Evolutionary conservation across 2,329 filamentous ascomycete species (phyloP), one percentile per base, ranked within the genome.

Genomic region (Nigrospora oryzae): DNA sequence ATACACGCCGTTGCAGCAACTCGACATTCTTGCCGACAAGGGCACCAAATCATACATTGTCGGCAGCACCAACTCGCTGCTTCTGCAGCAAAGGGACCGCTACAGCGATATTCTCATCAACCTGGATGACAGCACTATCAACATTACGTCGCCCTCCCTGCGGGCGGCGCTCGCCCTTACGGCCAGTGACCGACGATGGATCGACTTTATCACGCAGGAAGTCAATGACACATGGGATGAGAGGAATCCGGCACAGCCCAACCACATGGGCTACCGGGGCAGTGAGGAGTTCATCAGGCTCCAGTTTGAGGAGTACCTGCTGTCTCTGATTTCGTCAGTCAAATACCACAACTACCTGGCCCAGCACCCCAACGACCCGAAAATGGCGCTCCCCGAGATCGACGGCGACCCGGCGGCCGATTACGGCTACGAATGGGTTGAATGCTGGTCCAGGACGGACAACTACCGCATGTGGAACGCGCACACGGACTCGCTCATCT

Each of bases 171-270:
- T 97, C 5, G 66, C 79, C 1, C 78, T 98, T 3, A 93, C 93
- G 0, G 83, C 83, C 11, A 86, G 93, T 1, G 93, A 98, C 60
- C 79, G 93, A 47, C 78, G 93, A 46, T 98, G 93, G 91, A 96
- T 98, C 54, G 93, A 98, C 66, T 90, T 89, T 55, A 76, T 98
- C 44, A 94, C 89, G 0, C 88, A 95, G 56, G 86, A 89, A 35
- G 88, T 98, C 17, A 87, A 93, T 56, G 89, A 97, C 52, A 96
- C 93, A 0, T 98, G 93, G 93, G 93, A 98, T 60, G 89, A 95
- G 36, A 72, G 81, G 5, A 91, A 97, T 57, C 93, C 93, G 0
- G 80, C 81, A 50, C 77, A 87, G 40, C 93, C 93, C n/a, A 96
- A 89, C 57, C 95, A 89, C 2, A 84, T 96, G 72, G 90, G 90